Conservation (phyloP, 805 yeast species). For the Ogataea ganodermae region DNA sequence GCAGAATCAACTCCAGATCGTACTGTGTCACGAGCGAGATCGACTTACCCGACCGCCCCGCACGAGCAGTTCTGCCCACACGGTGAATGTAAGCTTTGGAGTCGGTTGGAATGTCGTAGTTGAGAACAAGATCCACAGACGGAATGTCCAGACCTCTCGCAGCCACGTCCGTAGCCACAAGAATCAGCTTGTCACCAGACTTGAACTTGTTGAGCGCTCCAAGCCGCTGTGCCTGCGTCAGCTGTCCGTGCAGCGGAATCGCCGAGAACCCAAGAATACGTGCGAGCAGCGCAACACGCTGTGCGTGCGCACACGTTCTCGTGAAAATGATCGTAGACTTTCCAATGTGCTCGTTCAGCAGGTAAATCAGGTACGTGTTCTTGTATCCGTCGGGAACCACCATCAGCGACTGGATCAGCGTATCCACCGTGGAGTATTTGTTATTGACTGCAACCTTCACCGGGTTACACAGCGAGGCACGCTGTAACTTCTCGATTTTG, state of each 20-base stretch:
- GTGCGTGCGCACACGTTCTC: constrained; percentile 93
- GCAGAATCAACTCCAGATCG: constrained; percentile 82
- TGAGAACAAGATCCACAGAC: constrained; percentile 82
- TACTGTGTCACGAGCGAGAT: constrained; percentile 90
- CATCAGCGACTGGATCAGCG: constrained; percentile 85
- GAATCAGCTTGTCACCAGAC: constrained; percentile 64
- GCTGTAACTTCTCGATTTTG: constrained; percentile 89
- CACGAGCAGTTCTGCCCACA: constrained; percentile 98
- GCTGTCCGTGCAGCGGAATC: constrained; percentile 92
- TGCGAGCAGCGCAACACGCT: constrained; percentile 80
- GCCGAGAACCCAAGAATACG: constrained; percentile 84
- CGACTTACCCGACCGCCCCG: constrained; percentile 87
- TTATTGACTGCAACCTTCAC: constrained; percentile 88
- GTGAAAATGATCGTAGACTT: constrained; percentile 89
- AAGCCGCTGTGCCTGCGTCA: constrained; percentile 79
- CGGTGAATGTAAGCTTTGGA: constrained; percentile 96
- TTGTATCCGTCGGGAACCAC: constrained; percentile 91
- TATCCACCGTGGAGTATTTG: constrained; percentile 90
- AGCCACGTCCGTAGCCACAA: constrained; percentile 90
- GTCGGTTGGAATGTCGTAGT: constrained; percentile 93
- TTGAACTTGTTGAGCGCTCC: constrained; percentile 82
- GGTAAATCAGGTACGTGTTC: constrained; percentile 80
- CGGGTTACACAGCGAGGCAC: constrained; percentile 88
- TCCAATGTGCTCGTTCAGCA: constrained; percentile 80
- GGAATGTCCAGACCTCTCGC: constrained; percentile 98